Conservation (phyloP, 2,329 filamentous ascomycete species). For the Trichoderma citrinoviride region DNA sequence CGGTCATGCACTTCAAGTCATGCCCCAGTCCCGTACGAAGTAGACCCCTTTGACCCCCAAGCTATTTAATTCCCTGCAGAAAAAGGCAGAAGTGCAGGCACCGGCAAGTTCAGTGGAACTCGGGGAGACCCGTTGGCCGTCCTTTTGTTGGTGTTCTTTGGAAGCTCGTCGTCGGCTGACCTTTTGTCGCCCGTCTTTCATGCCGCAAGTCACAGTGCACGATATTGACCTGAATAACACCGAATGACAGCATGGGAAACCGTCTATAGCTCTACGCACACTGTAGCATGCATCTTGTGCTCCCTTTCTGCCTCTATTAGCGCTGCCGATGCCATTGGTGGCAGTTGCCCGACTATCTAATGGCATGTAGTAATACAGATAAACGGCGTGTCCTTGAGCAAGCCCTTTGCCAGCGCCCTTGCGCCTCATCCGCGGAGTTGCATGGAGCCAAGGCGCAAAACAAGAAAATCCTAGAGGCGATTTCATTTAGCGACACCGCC, state of each 20-base stretch:
- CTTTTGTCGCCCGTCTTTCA: neutral
- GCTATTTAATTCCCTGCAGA: neutral
- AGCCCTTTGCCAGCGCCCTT: neutral
- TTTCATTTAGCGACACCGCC: conserved; percentile 12
- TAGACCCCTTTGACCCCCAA: neutral
- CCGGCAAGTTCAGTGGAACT: neutral
- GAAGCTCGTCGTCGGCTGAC: conserved; percentile 3
- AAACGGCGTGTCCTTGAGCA: neutral
- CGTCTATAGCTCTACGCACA: neutral
- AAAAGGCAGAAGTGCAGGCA: neutral
- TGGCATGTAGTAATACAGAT: conserved; percentile 5
- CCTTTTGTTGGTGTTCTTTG: neutral
- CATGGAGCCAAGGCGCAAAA: conserved; percentile 13
- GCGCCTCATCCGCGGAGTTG: conserved; percentile 24
- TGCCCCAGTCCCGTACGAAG: neutral
- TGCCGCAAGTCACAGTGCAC: conserved; percentile 1
- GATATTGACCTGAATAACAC: neutral
- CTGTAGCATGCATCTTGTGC: neutral
- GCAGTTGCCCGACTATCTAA: conserved; percentile 2
- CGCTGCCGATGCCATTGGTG: neutral
- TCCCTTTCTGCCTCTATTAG: neutral
- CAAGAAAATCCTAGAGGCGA: conserved; percentile 24
- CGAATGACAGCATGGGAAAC: neutral
- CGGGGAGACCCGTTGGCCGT: neutral
- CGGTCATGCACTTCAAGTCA: neutral